Base-by-base conservation (phyloP, 2,329 filamentous ascomycete species). In the Phaeophleospora eucalypticola region DNA sequence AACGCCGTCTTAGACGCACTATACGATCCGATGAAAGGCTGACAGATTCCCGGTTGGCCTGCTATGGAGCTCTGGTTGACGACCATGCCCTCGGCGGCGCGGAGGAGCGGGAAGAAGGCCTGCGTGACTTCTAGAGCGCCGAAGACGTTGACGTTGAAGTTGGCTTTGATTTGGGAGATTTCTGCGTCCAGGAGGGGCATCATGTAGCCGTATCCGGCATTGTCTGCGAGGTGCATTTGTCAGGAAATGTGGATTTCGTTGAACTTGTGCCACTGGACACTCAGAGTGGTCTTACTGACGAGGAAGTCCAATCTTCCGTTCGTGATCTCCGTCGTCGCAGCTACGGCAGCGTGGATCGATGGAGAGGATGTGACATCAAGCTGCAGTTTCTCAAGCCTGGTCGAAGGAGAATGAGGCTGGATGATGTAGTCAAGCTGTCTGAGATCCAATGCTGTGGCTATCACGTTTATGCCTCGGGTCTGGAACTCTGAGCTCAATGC, bases 121-220 rank as follows among this genome's bases (percentile, higher is more conserved):
- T 64, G 63, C 2, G 59, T 63, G 2, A 65, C 49, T 7, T 58
- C 49, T 36, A 66, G 51, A 0, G 58, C 60, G 0, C 77, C 77
- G 37, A 70, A 73, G 20, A 79, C 57, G 48, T 80, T 80, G 45
- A 78, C 70, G 34, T 77, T 71, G 59, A 69, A 75, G 20, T 69
- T 68, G 16, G 57, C 69, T 71, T 75, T 66, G 74, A 78, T n/a
- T 70, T 38, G 1, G 63, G 24, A 59, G 2, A 61, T 47, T 15
- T 60, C 57, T 4, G 46, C 50, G n/a, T 66, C 64, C 6, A 57
- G 52, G 1, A 67, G 36, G 0, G 59, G 60, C 4, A 46, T 51
- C 37, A 54, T 64, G 16, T 58, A 54, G 2, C 63, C 64, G 2
- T 60, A 60, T 0, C 71, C 73, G 0, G 74, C 74, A 48, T 76